Evolutionary conservation across 352 stramenopile species (phyloP).

Genomic region (Pythium pyrilobum): DNA sequence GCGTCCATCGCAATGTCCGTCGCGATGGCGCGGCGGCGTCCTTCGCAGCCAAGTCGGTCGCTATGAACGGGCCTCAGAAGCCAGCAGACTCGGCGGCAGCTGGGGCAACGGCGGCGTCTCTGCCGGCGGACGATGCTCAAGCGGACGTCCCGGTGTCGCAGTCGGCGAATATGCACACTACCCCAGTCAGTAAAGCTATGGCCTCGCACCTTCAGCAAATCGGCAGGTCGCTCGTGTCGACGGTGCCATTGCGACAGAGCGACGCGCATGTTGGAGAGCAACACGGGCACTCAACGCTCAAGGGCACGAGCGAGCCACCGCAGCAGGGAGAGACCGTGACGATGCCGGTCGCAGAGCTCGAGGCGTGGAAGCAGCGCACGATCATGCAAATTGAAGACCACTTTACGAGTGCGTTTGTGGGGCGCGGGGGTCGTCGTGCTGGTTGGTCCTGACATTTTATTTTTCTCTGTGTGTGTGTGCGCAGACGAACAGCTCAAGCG

Average conservation of each 20-base stretch:
- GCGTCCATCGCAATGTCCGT: neutral
- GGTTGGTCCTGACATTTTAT: neutral
- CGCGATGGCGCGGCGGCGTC: too few species aligned
- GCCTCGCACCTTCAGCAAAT: neutral
- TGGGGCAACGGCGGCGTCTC: neutral
- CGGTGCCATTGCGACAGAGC: conserved; percentile 4
- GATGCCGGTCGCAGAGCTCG: conserved; percentile 37
- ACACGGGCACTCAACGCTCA: neutral
- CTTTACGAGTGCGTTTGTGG: conserved; percentile 44
- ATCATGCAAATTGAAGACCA: conserved; percentile 60
- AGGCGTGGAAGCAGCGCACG: conserved; percentile 55
- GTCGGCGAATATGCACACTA: neutral
- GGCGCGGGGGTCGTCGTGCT: neutral
- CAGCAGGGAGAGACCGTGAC: conserved; percentile 30
- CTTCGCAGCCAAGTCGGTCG: neutral
- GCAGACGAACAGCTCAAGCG: conserved; percentile 73
- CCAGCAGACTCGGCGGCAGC: neutral
- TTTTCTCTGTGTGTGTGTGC: neutral
- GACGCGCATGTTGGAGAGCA: too few species aligned
- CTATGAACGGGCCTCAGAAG: too few species aligned
- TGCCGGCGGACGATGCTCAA: neutral
- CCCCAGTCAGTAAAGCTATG: neutral
- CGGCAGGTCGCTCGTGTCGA: conserved; percentile 9
- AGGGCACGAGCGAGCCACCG: neutral
- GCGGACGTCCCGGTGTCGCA: too few species aligned